phyloP scores from a whole-genome alignment of 2,329 filamentous ascomycete species.

The Triangularia verruculosa region DNA sequence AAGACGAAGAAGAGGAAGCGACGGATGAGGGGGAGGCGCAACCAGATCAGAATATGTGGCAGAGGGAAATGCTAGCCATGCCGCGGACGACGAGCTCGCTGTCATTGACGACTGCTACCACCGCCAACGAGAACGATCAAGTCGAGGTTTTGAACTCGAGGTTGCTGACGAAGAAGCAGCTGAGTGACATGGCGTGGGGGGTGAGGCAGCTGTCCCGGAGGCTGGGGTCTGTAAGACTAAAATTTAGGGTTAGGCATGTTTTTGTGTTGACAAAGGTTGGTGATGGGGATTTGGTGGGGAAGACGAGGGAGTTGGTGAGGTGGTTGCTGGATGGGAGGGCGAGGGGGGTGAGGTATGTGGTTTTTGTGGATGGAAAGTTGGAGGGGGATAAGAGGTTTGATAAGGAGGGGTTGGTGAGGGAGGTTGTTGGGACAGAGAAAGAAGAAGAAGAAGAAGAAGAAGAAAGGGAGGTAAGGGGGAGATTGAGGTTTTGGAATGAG shows the following conservation, averaged over 20 bases:
- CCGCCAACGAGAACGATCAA: background rate
- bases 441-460: constrained; percentile 39
- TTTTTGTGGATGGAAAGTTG: constrained; percentile 80
- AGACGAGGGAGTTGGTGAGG: constrained; percentile 71
- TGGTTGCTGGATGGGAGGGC: constrained; percentile 76
- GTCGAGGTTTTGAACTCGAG: constrained; percentile 49
- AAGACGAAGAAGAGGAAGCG: background rate
- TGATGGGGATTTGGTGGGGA: constrained; percentile 72
- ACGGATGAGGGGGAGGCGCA: background rate
- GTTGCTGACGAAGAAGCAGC: constrained; percentile 89
- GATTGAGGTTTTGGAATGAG: constrained; percentile 80
- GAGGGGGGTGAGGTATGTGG: constrained; percentile 64
- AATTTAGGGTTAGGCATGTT: constrained; percentile 75
- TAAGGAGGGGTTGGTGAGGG: constrained; percentile 61
- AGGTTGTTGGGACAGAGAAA: constrained; percentile 43
- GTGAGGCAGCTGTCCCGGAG: constrained; percentile 87
- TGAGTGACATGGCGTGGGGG: constrained; percentile 96
- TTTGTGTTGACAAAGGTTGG: constrained; percentile 92
- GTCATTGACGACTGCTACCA: background rate
- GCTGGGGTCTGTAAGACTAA: constrained; percentile 77
- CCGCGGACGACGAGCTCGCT: constrained; percentile 35
- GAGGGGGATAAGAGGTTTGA: constrained; percentile 71
- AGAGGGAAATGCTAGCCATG: background rate
- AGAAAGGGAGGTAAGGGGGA: constrained; percentile 39
- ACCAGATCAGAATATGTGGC: background rate